Evolutionary conservation across 441 rosid genomes (phyloP).

Genomic region (Corymbia calophylla): DNA sequence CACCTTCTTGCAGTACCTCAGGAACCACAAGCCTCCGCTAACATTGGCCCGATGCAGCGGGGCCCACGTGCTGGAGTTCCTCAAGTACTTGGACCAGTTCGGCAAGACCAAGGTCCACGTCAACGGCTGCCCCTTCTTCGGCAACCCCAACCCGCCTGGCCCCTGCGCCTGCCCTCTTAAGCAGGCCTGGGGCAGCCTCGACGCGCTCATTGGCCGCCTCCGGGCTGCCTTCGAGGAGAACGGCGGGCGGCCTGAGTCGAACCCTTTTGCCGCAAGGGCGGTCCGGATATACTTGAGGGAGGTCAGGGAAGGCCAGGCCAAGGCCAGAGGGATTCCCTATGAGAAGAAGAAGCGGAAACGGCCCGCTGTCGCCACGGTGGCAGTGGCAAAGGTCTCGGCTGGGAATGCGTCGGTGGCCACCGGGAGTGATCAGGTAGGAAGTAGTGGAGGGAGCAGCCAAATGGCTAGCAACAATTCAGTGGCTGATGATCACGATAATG

Average conservation of each 20-base stretch:
- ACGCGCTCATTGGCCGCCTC: constrained; percentile 91
- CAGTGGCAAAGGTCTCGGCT: background rate
- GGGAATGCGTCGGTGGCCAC: background rate
- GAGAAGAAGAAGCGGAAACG: constrained; percentile 96
- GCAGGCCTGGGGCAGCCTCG: constrained; percentile 97
- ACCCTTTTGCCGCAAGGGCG: constrained; percentile 83
- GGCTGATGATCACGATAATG: background rate
- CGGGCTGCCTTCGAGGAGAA: constrained; percentile 87
- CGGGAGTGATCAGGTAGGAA: background rate
- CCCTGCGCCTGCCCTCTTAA: constrained; percentile 84
- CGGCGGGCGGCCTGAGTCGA: constrained; percentile 76
- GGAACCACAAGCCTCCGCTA: constrained; percentile 83
- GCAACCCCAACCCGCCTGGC: constrained; percentile 80
- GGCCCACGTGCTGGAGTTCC: constrained; percentile 88
- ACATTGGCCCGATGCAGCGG: constrained; percentile 80
- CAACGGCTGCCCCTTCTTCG: constrained; percentile 69
- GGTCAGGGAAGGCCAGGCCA: constrained; percentile 81
- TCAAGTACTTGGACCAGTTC: constrained; percentile 85
- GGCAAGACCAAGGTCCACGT: constrained; percentile 92
- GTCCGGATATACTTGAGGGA: constrained; percentile 90
- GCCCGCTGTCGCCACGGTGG: constrained; percentile 5
- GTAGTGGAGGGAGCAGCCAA: constrained; percentile 4
- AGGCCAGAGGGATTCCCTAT: constrained; percentile 87
- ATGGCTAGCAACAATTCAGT: constrained; percentile 6
- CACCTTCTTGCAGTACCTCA: constrained; percentile 79